Conservation (phyloP, 768 basidiomycete species). For the Dentipellis fragilis region DNA sequence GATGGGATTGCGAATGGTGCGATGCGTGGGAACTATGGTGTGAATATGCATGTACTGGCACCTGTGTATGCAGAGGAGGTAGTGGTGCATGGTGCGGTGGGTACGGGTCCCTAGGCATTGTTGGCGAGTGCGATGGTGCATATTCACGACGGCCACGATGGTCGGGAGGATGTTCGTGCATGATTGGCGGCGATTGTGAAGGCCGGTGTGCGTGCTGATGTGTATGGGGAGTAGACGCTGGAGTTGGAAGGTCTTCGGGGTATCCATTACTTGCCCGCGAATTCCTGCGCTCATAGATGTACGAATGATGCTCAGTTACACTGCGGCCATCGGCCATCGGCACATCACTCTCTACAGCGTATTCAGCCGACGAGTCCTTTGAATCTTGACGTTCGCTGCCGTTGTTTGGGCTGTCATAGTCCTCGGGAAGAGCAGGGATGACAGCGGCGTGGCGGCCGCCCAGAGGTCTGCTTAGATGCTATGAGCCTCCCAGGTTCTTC, state of each 20-base stretch:
- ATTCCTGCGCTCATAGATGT: slow-evolving; percentile 1
- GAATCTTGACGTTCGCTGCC: slow-evolving; percentile 2
- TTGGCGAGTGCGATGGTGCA: slow-evolving; percentile 18
- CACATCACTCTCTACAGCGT: slow-evolving; percentile 3
- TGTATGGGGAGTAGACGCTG: slow-evolving; percentile 7
- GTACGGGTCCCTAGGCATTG: slow-evolving; percentile 19
- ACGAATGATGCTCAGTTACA: not conserved
- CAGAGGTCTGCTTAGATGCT: slow-evolving; percentile 36
- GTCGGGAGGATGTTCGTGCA: not conserved
- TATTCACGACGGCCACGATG: not conserved
- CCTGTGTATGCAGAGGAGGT: not conserved
- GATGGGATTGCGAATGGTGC: slow-evolving; percentile 7
- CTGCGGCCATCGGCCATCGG: slow-evolving; percentile 9
- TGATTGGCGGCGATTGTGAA: slow-evolving; percentile 17
- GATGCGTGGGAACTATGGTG: not conserved
- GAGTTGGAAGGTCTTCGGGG: slow-evolving; percentile 7
- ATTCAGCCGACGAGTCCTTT: not conserved
- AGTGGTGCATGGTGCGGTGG: slow-evolving; percentile 7
- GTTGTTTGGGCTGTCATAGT: slow-evolving; percentile 39
- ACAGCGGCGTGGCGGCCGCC: slow-evolving; percentile 79
- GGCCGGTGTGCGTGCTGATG: slow-evolving; percentile 16
- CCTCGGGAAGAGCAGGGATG: slow-evolving; percentile 71
- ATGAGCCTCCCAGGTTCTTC: not conserved
- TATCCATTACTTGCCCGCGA: slow-evolving; percentile 11
- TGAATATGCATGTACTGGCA: not conserved